Base-by-base conservation (phyloP, 169 alveolate species). In the Eimeria praecox region DNA sequence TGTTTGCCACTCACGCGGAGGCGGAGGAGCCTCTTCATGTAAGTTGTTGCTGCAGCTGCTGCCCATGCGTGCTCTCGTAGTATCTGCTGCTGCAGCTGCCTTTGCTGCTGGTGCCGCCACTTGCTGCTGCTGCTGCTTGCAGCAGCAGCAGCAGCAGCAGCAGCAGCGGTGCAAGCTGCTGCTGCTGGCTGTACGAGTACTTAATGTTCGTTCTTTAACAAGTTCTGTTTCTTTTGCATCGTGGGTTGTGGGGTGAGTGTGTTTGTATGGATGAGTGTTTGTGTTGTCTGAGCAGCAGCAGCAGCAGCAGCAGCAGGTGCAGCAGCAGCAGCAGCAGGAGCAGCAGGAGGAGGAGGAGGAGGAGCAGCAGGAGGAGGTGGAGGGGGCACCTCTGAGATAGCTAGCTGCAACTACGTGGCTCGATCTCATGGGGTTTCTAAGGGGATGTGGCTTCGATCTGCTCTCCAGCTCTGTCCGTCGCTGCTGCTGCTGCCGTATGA, bases 371-470 rank as follows among this genome's bases (percentile, higher is more conserved):
- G 12, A 14, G 42, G 10, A 16, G 64, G 52, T 20, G 66, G 89
- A 24, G 62, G 89, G 42, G 22, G 89, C 38, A 82, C 95, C 22
- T 56, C 90, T 14, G 96, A 95, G 64, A 80, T 95, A 0, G 95
- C 96, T 10, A 80, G 94, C 56, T 95, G 96, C 82, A 95, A 95
- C 77, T 95, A 95, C 92, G 42, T 33, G 64, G 95, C 96, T 14
- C 94, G 95, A 0, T 33, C 56, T 0, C 49, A 22, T 3, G 96
- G 96, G 12, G 92, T 95, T 44, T 9, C 33, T 52, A 95, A 95
- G 46, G 96, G 96, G 27, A 80, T 73, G 96, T 95, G 95, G 95
- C 92, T 95, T 33, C 78, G 92, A 9, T 54, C 83, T 27, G 96
- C 96, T 33, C 35, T 30, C 44, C 66, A 20, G n/a, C 91, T 42